Conservation (phyloP, 305 asterid genomes). For the Fraxinus baroniana region DNA sequence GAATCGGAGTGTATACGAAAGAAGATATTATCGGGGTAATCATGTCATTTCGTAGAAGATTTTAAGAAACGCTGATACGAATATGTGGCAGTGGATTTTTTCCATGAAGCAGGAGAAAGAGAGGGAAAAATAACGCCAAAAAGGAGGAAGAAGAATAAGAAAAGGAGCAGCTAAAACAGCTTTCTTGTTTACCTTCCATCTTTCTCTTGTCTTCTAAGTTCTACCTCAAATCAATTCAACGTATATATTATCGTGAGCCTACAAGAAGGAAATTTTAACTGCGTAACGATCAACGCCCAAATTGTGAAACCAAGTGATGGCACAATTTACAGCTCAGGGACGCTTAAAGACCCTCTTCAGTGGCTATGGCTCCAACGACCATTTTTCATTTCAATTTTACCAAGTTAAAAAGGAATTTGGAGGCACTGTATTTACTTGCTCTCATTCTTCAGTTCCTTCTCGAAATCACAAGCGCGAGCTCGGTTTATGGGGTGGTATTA, state of each 20-base stretch:
- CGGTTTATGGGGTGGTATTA: conserved; percentile 21
- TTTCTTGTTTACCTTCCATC: background rate
- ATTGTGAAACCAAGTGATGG: conserved; percentile 36
- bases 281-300: background rate
- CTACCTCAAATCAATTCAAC: background rate
- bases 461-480: conserved; percentile 39
- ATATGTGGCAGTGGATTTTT: conserved; percentile 41
- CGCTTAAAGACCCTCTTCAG: conserved; percentile 39
- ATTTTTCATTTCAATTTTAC: conserved; percentile 24
- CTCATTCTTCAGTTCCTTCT: conserved; percentile 24
- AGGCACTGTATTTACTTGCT: conserved; percentile 25
- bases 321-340: conserved; percentile 41
- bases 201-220: background rate
- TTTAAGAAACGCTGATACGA: conserved; percentile 10
- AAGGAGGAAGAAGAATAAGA: background rate
- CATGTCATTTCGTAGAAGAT: conserved; percentile 29
- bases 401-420: conserved; percentile 21
- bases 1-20: background rate
- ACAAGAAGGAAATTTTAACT: background rate
- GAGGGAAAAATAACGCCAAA: background rate
- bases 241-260: background rate
- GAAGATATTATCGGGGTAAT: conserved; percentile 34
- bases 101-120: conserved; percentile 12
- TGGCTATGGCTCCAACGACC: conserved; percentile 35
- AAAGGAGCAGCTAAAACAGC: background rate